These are phyloP conservation scores for Fraxinus floribunda DNA, from an alignment of 305 asterid species.

Conservation along the genomic window DNA sequence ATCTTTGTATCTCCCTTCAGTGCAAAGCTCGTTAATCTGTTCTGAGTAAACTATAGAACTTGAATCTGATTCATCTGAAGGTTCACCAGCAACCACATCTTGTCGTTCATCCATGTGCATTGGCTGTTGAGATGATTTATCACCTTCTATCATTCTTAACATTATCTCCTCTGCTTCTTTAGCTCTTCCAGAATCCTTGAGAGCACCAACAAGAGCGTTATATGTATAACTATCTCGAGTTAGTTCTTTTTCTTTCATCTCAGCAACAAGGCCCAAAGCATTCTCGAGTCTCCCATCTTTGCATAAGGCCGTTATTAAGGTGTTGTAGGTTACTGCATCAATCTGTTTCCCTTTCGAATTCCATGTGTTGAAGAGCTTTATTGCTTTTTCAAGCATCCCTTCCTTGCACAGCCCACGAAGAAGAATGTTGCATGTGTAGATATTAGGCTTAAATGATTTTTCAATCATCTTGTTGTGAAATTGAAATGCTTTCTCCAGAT, in stretches of 20 bases:
- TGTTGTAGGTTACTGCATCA: constrained; percentile 76
- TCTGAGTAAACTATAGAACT: constrained; percentile 50
- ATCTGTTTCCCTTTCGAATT: constrained; percentile 56
- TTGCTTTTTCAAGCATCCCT: constrained; percentile 82
- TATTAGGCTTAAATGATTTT: constrained; percentile 63
- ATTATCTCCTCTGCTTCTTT: constrained; percentile 62
- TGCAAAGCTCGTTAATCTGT: constrained; percentile 66
- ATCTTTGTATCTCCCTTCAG: constrained; percentile 75
- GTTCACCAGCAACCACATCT: constrained; percentile 24
- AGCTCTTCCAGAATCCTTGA: constrained; percentile 52
- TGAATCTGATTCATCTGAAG: constrained; percentile 35
- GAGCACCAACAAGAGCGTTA: constrained; percentile 58
- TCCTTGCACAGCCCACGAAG: constrained; percentile 71
- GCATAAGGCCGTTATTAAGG: constrained; percentile 68
- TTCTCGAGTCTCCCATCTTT: constrained; percentile 69
- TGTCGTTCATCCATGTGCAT: constrained; percentile 27
- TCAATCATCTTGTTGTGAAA: constrained; percentile 83
- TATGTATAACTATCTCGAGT: constrained; percentile 70
- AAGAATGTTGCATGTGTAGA: constrained; percentile 79
- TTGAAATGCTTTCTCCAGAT: constrained; percentile 68
- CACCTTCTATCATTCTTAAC: constrained; percentile 40
- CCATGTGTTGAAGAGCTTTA: constrained; percentile 65
- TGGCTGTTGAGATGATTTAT: constrained; percentile 27
- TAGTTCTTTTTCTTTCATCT: constrained; percentile 75
- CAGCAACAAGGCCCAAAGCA: constrained; percentile 57